Evolutionary conservation across 108 stramenopile species (phyloP), one percentile per base, ranked within the genome.

Genomic region (Chaetoceros tenuissimus): DNA sequence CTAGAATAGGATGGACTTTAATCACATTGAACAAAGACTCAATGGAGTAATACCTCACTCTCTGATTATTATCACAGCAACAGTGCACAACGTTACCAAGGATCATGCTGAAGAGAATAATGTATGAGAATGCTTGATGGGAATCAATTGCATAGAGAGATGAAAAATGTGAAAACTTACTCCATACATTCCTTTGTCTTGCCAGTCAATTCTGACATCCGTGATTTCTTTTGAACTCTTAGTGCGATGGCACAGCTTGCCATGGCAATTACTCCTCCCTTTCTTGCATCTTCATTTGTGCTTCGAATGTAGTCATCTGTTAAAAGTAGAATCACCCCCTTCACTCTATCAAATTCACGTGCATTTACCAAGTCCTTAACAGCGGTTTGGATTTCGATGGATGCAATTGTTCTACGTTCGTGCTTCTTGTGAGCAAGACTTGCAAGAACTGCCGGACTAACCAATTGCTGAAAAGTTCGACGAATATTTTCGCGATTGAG

Each of bases 321-420:
- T 52, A 92, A 59, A 20, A 86, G 58, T 25, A 92, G 60, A 47
- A 92, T 66, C 44, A 92, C 88, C 30, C 86, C 82, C 16, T 86
- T 67, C 0, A 92, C 78, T 2, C 87, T 69, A 13, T 82, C 73
- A 54, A 80, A 63, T 66, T 92, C 85, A 10, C 84, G 60, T 62
- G 78, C 77, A 43, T 77, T 66, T 0, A 80, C 87, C 46, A 88
- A 55, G 10, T 73, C 51, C 25, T 87, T 71, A 8, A 89, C 81
- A n/a, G 87, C 85, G 66, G 88, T 89, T 77, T 89, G 85, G 68
- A 92, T 92, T 62, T 92, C 91, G 85, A 89, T 88, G 52, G 91
- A 87, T 2, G 91, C 91, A 55, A 92, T 69, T 45, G 87, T 68
- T 16, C 91, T 68, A 43, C 91, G 81, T 69, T 92, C 91, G 56